A percentile compares a stretch with the other conserved stretches of the same genome.
Evolutionary conservation across 2,329 filamentous ascomycete species (phyloP).

Genomic region (Fusarium circinatum): DNA sequence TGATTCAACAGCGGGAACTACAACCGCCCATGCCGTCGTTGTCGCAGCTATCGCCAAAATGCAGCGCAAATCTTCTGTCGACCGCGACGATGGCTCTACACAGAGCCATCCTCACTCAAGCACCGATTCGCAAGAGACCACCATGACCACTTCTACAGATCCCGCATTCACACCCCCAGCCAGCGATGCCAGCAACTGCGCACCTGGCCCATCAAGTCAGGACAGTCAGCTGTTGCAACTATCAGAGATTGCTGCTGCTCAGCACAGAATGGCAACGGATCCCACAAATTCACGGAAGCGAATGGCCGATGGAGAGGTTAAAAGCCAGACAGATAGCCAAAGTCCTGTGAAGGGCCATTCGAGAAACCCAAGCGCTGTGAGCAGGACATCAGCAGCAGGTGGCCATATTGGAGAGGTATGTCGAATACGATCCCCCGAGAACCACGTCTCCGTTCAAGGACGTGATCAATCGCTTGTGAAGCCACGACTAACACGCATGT

Average conservation of each 20-base stretch:
- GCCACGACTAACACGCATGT: constrained; percentile 28
- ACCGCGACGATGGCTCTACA: constrained; percentile 42
- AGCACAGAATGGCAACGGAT: constrained; percentile 58
- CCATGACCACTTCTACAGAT: constrained; percentile 40
- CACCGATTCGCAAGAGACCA: constrained; percentile 40
- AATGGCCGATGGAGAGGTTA: constrained; percentile 80
- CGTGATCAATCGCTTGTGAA: background rate
- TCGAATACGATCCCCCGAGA: constrained; percentile 26
- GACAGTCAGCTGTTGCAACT: constrained; percentile 67
- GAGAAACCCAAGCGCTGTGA: constrained; percentile 76
- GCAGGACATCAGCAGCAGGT: constrained; percentile 66
- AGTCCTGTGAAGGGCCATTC: constrained; percentile 70
- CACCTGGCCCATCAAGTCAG: constrained; percentile 53
- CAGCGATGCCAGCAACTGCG: constrained; percentile 38
- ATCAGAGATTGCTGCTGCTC: constrained; percentile 66
- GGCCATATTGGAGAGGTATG: constrained; percentile 83
- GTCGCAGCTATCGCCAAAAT: constrained; percentile 21
- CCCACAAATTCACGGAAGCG: constrained; percentile 69
- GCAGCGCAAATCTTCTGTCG: constrained; percentile 29
- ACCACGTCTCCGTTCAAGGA: background rate
- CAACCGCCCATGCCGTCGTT: constrained; percentile 24
- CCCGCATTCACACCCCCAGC: constrained; percentile 41
- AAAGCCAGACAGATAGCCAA: constrained; percentile 58
- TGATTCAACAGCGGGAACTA: constrained; percentile 20
- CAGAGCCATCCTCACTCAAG: constrained; percentile 41